These are phyloP conservation scores for Acer campestre DNA, from an alignment of 345 rosid species.

Conservation along the genomic window DNA sequence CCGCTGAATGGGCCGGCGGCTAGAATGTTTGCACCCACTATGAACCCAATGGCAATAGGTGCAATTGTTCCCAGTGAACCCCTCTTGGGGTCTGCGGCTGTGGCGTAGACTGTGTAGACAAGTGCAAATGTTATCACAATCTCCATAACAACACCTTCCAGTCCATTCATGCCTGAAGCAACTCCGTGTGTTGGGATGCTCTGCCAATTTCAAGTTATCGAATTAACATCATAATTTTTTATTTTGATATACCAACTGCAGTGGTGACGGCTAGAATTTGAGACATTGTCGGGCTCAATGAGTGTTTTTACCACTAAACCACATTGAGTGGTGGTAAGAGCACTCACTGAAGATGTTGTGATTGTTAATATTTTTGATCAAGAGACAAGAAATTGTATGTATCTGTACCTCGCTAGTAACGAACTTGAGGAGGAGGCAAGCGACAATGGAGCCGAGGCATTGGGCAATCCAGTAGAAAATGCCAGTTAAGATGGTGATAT, in stretches of 20 bases:
- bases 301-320: too few relatives aligned
- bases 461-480: conserved; percentile 89
- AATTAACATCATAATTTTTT: neutral
- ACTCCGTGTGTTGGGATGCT: conserved; percentile 78
- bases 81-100: conserved; percentile 83
- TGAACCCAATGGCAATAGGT: conserved; percentile 84
- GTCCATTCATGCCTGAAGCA: conserved; percentile 58
- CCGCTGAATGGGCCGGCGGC: conserved; percentile 96
- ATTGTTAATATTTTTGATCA: neutral
- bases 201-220: conserved; percentile 33
- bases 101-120: conserved; percentile 88
- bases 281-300: too few relatives aligned
- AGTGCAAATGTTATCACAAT: conserved; percentile 72
- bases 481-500: conserved; percentile 76
- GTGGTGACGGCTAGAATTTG: too few relatives aligned
- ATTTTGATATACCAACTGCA: too few relatives aligned
- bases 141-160: conserved; percentile 75
- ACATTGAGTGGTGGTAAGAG: too few relatives aligned
- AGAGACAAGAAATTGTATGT: too few relatives aligned
- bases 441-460: conserved; percentile 78
- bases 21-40: conserved; percentile 88
- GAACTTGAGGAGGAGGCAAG: conserved; percentile 75
- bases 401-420: conserved; percentile 55
- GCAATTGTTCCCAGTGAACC: conserved; percentile 77
- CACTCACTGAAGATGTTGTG: neutral